Conservation (phyloP, 2,329 filamentous ascomycete species). For the Neofusicoccum parvum region DNA sequence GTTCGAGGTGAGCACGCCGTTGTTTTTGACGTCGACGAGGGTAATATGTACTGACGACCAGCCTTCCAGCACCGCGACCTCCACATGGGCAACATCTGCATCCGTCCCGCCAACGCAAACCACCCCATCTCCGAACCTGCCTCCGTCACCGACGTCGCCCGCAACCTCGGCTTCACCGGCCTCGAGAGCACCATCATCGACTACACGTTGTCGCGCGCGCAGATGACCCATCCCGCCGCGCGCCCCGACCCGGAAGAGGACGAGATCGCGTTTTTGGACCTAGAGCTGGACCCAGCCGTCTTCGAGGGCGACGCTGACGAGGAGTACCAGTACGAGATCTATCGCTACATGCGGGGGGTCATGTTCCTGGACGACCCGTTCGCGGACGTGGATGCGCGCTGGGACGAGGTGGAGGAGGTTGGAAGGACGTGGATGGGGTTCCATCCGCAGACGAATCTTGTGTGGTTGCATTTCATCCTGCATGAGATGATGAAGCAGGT, state of each 20-base stretch:
- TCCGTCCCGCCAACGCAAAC: slow-evolving; percentile 36
- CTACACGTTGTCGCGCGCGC: slow-evolving; percentile 67
- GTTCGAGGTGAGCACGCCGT: slow-evolving; percentile 53
- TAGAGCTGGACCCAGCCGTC: slow-evolving; percentile 46
- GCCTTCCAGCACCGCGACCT: slow-evolving; percentile 59
- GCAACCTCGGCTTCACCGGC: slow-evolving; percentile 54
- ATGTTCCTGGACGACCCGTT: slow-evolving; percentile 50
- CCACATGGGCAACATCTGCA: slow-evolving; percentile 68
- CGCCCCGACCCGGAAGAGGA: slow-evolving; percentile 19
- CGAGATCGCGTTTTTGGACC: slow-evolving; percentile 48
- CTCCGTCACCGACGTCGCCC: slow-evolving; percentile 30
- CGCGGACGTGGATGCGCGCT: slow-evolving; percentile 32
- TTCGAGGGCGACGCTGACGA: slow-evolving; percentile 50
- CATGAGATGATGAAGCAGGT: slow-evolving; percentile 54
- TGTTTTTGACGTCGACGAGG: too few relatives aligned
- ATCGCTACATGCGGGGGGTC: slow-evolving; percentile 54
- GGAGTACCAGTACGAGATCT: slow-evolving; percentile 60
- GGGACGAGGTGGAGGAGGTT: slow-evolving; percentile 24
- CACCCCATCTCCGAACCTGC: slow-evolving; percentile 31
- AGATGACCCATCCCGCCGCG: slow-evolving; percentile 38
- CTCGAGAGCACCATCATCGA: slow-evolving; percentile 68
- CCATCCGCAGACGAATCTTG: slow-evolving; percentile 62
- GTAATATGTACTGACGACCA: neutral
- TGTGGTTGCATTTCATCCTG: slow-evolving; percentile 66
- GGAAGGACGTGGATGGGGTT: slow-evolving; percentile 54